Percentiles rank a stretch among this genome's conserved stretches.
Evolutionary conservation across 208 protist genomes (phyloP).

Genomic region (Acanthamoeba triangularis): DNA sequence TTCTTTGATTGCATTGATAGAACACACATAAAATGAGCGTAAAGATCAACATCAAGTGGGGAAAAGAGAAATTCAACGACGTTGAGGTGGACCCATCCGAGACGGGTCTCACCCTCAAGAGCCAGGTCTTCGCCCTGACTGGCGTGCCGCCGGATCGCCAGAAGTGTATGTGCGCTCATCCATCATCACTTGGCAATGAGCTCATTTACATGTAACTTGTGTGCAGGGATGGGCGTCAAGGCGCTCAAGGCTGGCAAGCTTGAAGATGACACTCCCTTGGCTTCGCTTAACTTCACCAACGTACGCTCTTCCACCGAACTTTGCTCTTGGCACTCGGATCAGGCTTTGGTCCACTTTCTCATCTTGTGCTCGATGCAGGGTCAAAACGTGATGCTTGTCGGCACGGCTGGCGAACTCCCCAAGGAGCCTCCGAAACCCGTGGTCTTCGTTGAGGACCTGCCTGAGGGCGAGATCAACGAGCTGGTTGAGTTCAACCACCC

Average conservation of each 20-base stretch:
- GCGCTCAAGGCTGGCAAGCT: constrained; percentile 86
- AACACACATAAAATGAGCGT: constrained; percentile 2
- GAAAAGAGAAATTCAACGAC: constrained; percentile 87
- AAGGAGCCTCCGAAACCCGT: constrained; percentile 80
- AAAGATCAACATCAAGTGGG: constrained; percentile 89
- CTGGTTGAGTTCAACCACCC: background rate
- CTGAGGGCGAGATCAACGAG: constrained; percentile 75
- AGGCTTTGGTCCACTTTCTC: background rate
- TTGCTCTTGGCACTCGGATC: background rate
- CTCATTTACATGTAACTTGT: background rate
- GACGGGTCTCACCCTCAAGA: constrained; percentile 85
- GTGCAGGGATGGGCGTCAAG: constrained; percentile 84
- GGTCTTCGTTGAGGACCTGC: constrained; percentile 90
- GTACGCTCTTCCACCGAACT: background rate
- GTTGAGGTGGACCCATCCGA: constrained; percentile 86
- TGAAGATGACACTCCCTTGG: constrained; percentile 77
- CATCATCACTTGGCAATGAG: background rate
- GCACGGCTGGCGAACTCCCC: constrained; percentile 82
- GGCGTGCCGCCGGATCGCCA: constrained; percentile 88
- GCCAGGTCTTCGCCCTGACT: constrained; percentile 88
- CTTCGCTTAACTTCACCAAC: constrained; percentile 7
- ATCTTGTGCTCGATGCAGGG: constrained; percentile 79
- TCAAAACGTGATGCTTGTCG: constrained; percentile 88
- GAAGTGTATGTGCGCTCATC: constrained; percentile 82
- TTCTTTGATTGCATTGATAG: background rate